phyloP scores from a whole-genome alignment of 2,329 filamentous ascomycete species.

The Fonsecaea nubica region DNA sequence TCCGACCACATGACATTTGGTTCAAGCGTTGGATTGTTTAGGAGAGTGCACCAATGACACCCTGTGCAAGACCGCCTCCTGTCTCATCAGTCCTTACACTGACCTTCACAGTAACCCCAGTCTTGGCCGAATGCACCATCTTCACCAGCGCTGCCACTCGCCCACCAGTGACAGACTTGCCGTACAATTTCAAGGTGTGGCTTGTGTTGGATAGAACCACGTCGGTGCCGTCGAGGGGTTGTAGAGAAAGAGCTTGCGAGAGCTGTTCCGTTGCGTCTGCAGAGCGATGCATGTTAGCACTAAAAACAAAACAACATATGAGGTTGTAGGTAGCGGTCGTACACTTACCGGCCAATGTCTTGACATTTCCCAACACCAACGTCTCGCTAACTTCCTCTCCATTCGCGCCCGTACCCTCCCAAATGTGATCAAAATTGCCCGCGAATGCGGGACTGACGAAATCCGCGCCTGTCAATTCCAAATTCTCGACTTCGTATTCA shows the following conservation, averaged over 20 bases:
- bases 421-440: slow-evolving; percentile 92
- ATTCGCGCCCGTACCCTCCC: slow-evolving; percentile 88
- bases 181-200: slow-evolving; percentile 93
- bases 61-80: slow-evolving; percentile 68
- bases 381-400: slow-evolving; percentile 93
- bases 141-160: slow-evolving; percentile 84
- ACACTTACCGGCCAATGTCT: slow-evolving; percentile 85
- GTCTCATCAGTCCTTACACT: slow-evolving; percentile 91
- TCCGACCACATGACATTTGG: not conserved
- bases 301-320: not conserved
- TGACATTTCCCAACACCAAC: slow-evolving; percentile 77
- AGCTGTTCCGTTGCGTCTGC: slow-evolving; percentile 92
- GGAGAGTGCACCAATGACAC: slow-evolving; percentile 26
- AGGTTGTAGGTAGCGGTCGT: slow-evolving; percentile 10
- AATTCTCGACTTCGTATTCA: slow-evolving; percentile 94
- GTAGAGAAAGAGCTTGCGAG: slow-evolving; percentile 82
- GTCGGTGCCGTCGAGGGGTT: slow-evolving; percentile 92
- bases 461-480: slow-evolving; percentile 88
- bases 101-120: slow-evolving; percentile 95
- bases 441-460: slow-evolving; percentile 94
- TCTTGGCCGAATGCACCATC: slow-evolving; percentile 93
- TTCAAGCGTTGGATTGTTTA: slow-evolving; percentile 8
- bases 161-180: slow-evolving; percentile 91
- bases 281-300: slow-evolving; percentile 38
- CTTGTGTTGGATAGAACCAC: slow-evolving; percentile 86